A percentile compares a stretch with the other conserved stretches of the same genome.
Evolutionary conservation across 192 early-diverging fungal genomes (phyloP).

Genomic region (Pilobolus umbonatus): DNA sequence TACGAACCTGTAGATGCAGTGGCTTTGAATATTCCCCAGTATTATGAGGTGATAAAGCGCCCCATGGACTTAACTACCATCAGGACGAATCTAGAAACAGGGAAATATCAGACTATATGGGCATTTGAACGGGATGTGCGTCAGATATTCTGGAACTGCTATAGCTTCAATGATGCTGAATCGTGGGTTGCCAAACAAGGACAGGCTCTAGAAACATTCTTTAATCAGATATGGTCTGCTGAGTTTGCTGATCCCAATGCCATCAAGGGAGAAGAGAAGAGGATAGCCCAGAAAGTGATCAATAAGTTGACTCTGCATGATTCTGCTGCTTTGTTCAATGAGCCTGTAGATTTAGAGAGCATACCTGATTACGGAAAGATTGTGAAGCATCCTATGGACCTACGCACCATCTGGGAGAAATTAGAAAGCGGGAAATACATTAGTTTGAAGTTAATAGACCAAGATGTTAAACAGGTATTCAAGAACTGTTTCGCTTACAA

Average conservation of each 20-base stretch:
- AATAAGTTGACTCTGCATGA: slow-evolving; percentile 50
- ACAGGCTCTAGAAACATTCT: slow-evolving; percentile 40
- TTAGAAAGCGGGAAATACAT: slow-evolving; percentile 53
- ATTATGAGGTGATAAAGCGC: slow-evolving; percentile 60
- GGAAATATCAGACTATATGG: slow-evolving; percentile 48
- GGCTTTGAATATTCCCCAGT: slow-evolving; percentile 58
- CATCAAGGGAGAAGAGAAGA: slow-evolving; percentile 22
- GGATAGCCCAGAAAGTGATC: slow-evolving; percentile 27
- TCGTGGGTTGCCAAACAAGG: slow-evolving; percentile 65
- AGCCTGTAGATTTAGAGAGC: slow-evolving; percentile 63
- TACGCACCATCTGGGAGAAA: slow-evolving; percentile 58
- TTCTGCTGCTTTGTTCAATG: slow-evolving; percentile 55
- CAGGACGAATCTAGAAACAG: slow-evolving; percentile 54
- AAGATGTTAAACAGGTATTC: slow-evolving; percentile 57
- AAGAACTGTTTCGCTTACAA: slow-evolving; percentile 68
- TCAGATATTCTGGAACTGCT: slow-evolving; percentile 69
- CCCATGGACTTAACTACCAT: slow-evolving; percentile 88
- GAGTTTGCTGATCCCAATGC: slow-evolving; percentile 23
- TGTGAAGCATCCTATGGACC: slow-evolving; percentile 70
- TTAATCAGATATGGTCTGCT: slow-evolving; percentile 24
- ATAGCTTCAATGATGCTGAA: slow-evolving; percentile 56
- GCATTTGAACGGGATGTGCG: slow-evolving; percentile 57
- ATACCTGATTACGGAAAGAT: slow-evolving; percentile 61
- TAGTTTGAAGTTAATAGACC: slow-evolving; percentile 41
- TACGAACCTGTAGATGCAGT: slow-evolving; percentile 77